Evolutionary conservation across 306 rosid genomes (phyloP), one percentile per base, ranked within the genome.

Genomic region (Arachis hypogaea): DNA sequence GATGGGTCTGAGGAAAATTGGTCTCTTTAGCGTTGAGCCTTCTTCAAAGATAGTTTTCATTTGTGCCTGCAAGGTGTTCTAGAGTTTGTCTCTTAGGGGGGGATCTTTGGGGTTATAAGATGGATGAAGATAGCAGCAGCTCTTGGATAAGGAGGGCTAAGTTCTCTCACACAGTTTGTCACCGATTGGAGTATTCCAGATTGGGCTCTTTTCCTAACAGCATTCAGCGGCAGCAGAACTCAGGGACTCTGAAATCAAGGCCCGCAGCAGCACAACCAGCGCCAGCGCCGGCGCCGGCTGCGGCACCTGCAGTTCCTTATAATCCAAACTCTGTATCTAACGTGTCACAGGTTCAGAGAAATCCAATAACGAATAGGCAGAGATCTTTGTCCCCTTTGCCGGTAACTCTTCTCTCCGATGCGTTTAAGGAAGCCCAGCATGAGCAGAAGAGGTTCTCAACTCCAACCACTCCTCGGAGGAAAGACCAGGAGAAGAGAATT

Each of bases 81-180:
- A 30, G 73, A 76, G 43, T 50, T 64, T 68, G 42, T 4, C 16
- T 59, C 12, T 72, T 22, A 22, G 28, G 28, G 45, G 29, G 67
- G 70, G 59, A 52, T 50, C 58, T 67, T 9, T 40, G 67, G 71
- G 60, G 57, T 33, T 33, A 58, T 11, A 77, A 74, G 72, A 95
- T 95, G 98, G 93, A 82, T 41, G 89, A 87, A 38, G 81, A 85
- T 72, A 73, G 82, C 14, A 42, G 73, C 55, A 82, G 16, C 82
- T 95, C 99, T 36, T 95, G 99, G 99, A 54, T 95, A 33, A 77
- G 99, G 78, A 90, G 99, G 84, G 55, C 98, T 3, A 92, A 87
- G 30, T 94, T 83, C 82, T 87, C 99, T 4, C 99, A 87, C 77
- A 92, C 97, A 0, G 90, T 89, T 59, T 92, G 86, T 75, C 96